Evolutionary conservation across 192 early-diverging fungal genomes (phyloP), one percentile per base, ranked within the genome.

Genomic region (Mortierella claussenii): DNA sequence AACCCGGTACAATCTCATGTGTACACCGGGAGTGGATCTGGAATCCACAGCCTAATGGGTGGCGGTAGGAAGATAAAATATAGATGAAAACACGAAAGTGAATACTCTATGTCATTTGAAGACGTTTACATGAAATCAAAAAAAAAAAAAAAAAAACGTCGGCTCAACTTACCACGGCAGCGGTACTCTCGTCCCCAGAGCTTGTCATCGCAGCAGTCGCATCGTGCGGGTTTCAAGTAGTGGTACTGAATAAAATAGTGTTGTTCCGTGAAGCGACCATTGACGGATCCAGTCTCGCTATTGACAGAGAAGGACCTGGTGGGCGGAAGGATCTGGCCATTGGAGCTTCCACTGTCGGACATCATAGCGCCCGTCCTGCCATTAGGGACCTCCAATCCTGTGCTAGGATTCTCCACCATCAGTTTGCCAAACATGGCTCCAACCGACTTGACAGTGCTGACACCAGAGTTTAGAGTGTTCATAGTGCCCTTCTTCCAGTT

Each of bases 201-300:
- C 68, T 87, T 87, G 48, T 89, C 87, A 18, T 80, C 81, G 54
- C 87, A 89, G 26, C 60, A 70, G 15, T 82, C 82, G 53, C 87
- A 89, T 15, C 84, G 82, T 2, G 73, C 54, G 12, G 83, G 81
- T 49, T 82, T 69, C 18, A 79, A 30, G 34, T 84, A 84, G 21
- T 83, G 60, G 59, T 76, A 53, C 53, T 67, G 73, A 33, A 67
- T 48, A 56, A 67, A 76, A 31, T 40, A 67, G 18, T 76, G 73
- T n/a, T 67, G 56, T 34, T 76, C 73, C 4, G 53, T 26, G 37
- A 17, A 18, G 8, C 59, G 56, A 12, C 73, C 73, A 26, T 76
- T 66, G 51, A 76, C 15, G 12, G 73, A 76, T 9, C 58, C 58
- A 8, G 57, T 61, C 13, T 76, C 73, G 31, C 73, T 76, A 34